Base-by-base conservation (phyloP, 768 basidiomycete species). In the Pholiota conissans region DNA sequence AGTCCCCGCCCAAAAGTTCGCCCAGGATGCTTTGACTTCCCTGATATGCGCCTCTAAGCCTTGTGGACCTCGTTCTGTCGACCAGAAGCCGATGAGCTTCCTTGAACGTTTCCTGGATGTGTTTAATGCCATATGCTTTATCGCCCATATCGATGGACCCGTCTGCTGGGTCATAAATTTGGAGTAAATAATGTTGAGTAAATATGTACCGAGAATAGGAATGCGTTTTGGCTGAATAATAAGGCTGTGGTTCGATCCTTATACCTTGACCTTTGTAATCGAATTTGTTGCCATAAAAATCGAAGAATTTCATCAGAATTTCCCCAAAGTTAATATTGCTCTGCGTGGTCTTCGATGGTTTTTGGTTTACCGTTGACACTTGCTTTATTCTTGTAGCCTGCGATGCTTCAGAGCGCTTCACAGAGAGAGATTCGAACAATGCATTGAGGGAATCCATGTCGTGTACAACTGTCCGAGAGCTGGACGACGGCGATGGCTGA, bases 81-180 rank as follows among this genome's bases (percentile, higher is more conserved):
- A 22, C 18, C 13, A 54, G 30, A 45, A 46, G 18, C 3, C 9
- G 11, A 24, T 67, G 67, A 0, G 65, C 66, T 2, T 65, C 59
- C 32, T 56, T 52, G 57, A 70, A 68, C 1, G 65, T 61, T 8
- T 34, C 66, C 24, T 59, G 55, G 8, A 68, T 50, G 45, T 70
- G 67, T 48, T 66, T 70, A 39, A 70, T 66, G 5, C 61, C 67
- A 46, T 70, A 70, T 1, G 65, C 67, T 27, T 68, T 67, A 8
- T 35, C 20, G 3, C 69, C 69, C 63, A 68, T 64, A 35, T 68
- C 65, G n/a, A 63, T 57, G 7, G 37, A 35, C 16, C 49, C 8
- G 42, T 68, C 54, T 5, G 66, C 66, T 5, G 69, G 67, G 47
- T 68, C 69, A 27, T 54, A 59, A 16, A 70, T 66, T 4, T 61